Evolutionary conservation across 768 basidiomycete species (phyloP), one percentile per base, ranked within the genome.

Genomic region (Hypholoma fasciculare): DNA sequence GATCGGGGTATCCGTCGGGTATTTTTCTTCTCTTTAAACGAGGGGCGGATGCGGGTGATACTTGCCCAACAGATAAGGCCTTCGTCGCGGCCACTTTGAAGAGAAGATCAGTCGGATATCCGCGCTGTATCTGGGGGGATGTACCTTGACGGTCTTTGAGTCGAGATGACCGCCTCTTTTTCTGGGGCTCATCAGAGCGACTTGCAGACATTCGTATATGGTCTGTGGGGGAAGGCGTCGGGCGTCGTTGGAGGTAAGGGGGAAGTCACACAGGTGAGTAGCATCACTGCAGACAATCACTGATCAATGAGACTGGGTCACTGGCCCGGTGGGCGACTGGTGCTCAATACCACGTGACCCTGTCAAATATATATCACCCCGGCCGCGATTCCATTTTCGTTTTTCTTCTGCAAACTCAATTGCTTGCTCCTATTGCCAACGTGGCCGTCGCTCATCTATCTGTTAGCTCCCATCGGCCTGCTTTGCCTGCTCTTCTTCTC

Each of bases 161-260:
- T 37, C 73, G 68, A 39, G 72, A 69, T 11, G 74, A 76, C 1
- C 72, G 70, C 30, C 65, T 65, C 19, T 58, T 61, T 42, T 58
- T 61, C 36, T 57, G 27, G 26, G 56, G 36, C 9, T 56, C 38
- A 34, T 54, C 62, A 52, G 49, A 20, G 3, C 37, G 37, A 39
- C 30, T 54, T 40, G 56, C 23, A 26, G 61, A 61, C 65, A 65
- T 66, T 34, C 30, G 7, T 47, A 52, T 20, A 23, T n/a, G 34
- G 58, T 19, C 14, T 16, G 37, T 26, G 51, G 20, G 20, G 40
- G 44, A 20, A 26, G 26, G 30, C 17, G 26, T 51, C 9, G 30
- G 44, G 54, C 44, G 62, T 51, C 52, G 61, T 61, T 30, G 57
- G 49, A 42, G 51, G 50, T 56, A 48, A 58, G 57, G 52, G 54